phyloP scores from a whole-genome alignment of 1,284 basidiomycete species.

The Pseudozyma sp. region DNA sequence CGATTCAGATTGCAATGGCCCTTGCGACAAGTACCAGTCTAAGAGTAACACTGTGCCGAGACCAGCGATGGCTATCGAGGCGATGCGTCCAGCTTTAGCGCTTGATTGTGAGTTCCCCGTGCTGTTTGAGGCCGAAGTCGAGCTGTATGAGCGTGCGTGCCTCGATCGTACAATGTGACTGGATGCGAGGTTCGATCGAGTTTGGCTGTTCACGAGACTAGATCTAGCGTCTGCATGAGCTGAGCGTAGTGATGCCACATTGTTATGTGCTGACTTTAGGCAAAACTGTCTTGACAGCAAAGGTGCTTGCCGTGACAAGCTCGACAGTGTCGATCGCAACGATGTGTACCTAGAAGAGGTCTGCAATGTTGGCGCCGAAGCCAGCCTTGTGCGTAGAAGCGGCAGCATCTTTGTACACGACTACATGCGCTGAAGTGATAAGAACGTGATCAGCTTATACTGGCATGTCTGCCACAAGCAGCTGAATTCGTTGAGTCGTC shows the following conservation, averaged over 20 bases:
- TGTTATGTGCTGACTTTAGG: constrained; percentile 1
- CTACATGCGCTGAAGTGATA: background rate
- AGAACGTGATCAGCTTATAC: background rate
- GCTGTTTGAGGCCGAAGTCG: background rate
- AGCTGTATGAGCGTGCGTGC: constrained; percentile 7
- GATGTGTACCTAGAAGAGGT: background rate
- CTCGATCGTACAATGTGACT: background rate
- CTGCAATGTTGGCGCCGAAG: constrained; percentile 2
- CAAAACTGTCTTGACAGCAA: background rate
- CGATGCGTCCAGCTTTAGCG: constrained; percentile 10
- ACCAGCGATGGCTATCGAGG: constrained; percentile 34
- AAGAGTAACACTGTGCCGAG: constrained; percentile 20
- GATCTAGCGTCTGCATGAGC: background rate
- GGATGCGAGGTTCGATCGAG: background rate
- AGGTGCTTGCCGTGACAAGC: background rate
- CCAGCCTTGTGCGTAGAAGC: constrained; percentile 7
- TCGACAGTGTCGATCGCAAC: background rate
- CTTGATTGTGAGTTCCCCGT: background rate
- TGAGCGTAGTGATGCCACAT: background rate
- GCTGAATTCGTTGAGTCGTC: background rate
- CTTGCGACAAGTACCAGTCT: constrained; percentile 18
- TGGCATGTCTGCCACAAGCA: constrained; percentile 13
- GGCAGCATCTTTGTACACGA: constrained; percentile 19
- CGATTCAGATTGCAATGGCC: constrained; percentile 23
- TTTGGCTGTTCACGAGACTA: background rate